Conservation (phyloP, 2,329 filamentous ascomycete species). For the Aspergillus brasiliensis region DNA sequence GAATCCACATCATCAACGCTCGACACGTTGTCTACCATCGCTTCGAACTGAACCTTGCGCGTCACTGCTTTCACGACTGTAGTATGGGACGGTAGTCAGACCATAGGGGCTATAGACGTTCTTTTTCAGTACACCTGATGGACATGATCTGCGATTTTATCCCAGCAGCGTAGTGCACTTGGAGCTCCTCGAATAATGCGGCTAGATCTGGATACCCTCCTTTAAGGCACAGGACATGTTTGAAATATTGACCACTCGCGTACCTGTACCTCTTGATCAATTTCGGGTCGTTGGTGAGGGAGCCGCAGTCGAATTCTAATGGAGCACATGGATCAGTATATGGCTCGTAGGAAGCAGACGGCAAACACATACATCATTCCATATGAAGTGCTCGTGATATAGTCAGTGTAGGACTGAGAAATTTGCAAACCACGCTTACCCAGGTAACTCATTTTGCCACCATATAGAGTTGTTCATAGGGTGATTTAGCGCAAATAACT, state of each 20-base stretch:
- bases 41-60: conserved; percentile 5
- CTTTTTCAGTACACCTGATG: conserved; percentile 7
- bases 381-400: conserved; percentile 11
- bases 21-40: conserved; percentile 5
- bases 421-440: not conserved
- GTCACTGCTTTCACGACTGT: not conserved
- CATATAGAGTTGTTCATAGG: conserved; percentile 12
- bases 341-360: not conserved
- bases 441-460: conserved; percentile 13
- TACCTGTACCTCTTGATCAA: not conserved
- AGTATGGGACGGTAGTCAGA: not conserved
- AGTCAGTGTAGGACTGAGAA: accelerated
- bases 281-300: not conserved
- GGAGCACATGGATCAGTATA: conserved; percentile 1
- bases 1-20: conserved; percentile 14
- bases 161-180: conserved; percentile 15
- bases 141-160: conserved; percentile 12
- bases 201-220: conserved; percentile 8
- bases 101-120: not conserved
- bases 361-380: conserved; percentile 6
- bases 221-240: not conserved
- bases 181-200: not conserved
- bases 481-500: conserved; percentile 7
- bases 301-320: conserved; percentile 17
- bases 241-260: conserved; percentile 1